phyloP scores from a whole-genome alignment of 2,329 filamentous ascomycete genomes.

The Waltergamsia citrina region DNA sequence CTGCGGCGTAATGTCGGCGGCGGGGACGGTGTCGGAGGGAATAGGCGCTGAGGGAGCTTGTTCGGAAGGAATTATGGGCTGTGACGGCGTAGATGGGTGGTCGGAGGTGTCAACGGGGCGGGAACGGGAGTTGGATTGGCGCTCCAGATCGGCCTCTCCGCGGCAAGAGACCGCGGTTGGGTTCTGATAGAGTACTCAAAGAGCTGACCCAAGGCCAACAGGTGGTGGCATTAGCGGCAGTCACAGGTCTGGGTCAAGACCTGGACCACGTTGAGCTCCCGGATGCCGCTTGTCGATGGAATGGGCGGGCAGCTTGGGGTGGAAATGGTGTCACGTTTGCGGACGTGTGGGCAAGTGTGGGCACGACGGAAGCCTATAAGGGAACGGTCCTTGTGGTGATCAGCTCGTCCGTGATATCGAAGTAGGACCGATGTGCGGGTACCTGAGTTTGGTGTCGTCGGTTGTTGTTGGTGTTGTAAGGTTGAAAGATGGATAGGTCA shows the following conservation, averaged over 20 bases:
- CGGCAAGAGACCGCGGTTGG: slow-evolving; percentile 26
- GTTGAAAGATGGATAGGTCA: too few relatives aligned
- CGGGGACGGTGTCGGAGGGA: slow-evolving; percentile 7
- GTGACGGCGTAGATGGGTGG: slow-evolving; percentile 51
- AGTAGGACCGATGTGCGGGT: too few relatives aligned
- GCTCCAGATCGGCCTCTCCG: slow-evolving; percentile 32
- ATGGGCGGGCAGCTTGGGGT: neutral
- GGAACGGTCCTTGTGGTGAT: too few relatives aligned
- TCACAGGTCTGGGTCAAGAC: slow-evolving; percentile 3
- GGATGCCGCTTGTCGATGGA: neutral
- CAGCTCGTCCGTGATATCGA: too few relatives aligned
- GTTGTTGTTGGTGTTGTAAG: too few relatives aligned
- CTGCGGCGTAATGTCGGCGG: slow-evolving; percentile 3
- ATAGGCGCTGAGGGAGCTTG: slow-evolving; percentile 31
- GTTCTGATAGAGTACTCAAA: slow-evolving; percentile 6
- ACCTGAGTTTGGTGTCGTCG: too few relatives aligned
- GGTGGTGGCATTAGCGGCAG: slow-evolving; percentile 8
- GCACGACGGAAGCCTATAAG: too few relatives aligned
- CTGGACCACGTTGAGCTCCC: slow-evolving; percentile 4
- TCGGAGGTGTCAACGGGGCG: slow-evolving; percentile 41
- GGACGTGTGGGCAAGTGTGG: too few relatives aligned
- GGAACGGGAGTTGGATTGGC: slow-evolving; percentile 16
- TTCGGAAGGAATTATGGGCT: slow-evolving; percentile 37
- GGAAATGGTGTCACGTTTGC: too few relatives aligned
- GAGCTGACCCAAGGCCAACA: slow-evolving; percentile 14